Evolutionary conservation across 169 alveolate genomes (phyloP), one percentile per base, ranked within the genome.

Genomic region (Eimeria sp.): DNA sequence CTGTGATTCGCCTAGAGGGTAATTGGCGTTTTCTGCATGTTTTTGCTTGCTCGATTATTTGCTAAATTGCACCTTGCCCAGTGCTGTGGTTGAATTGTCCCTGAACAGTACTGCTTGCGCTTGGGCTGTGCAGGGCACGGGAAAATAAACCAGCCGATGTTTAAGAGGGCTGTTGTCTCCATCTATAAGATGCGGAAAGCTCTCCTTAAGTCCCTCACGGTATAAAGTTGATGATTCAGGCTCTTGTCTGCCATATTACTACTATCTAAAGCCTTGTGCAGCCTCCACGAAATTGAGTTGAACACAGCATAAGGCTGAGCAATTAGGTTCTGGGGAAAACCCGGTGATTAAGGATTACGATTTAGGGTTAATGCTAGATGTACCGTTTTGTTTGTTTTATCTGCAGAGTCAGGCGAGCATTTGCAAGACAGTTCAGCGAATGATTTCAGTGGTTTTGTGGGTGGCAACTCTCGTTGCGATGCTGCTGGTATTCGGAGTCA

Each of bases 381-480:
- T 25, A 20, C 87, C 25, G 65, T 0, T 10, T 47, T 76, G 87
- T 76, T 11, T 4, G 20, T 49, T 43, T 43, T n/a, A 6, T 82
- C 10, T 82, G 54, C 90, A 93, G 96, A 83, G 89, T 51, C 96
- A 93, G 58, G 93, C 88, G n/a, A 83, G 94, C 94, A 83, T 93
- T 63, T 88, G 87, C 73, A 78, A 73, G 43, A 83, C 94, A 13
- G 92, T 93, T 49, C 88, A 51, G 57, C 87, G 94, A 83, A 83
- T 93, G 96, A 70, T 80, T 18, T 80, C 92, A 10, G 78, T 83
- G 49, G 72, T 93, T 5, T 47, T 93, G 54, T 83, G 94, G 92
- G 89, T 83, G 87, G 94, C 87, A 40, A 49, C 94, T 3, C 80
- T 83, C 43, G 94, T 94, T 47, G 94, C 90, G 34, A 49, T 83